phyloP scores from a whole-genome alignment of 2,329 filamentous ascomycete species.

The Delphinella strobiligena region DNA sequence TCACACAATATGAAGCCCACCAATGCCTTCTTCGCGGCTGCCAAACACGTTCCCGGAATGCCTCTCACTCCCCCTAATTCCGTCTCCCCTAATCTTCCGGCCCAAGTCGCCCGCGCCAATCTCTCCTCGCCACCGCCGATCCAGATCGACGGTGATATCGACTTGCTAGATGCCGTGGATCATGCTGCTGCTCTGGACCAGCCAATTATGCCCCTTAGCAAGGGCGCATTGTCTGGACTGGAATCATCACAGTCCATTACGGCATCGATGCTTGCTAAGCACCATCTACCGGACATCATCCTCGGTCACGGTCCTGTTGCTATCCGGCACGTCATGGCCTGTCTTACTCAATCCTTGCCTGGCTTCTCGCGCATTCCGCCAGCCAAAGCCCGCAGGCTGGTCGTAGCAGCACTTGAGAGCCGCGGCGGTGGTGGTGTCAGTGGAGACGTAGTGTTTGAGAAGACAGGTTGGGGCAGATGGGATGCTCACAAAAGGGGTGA shows the following conservation, averaged over 20 bases:
- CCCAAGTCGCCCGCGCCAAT: conserved; percentile 59
- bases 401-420: conserved; percentile 84
- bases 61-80: conserved; percentile 91
- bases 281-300: conserved; percentile 83
- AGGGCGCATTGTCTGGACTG: conserved; percentile 40
- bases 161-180: conserved; percentile 60
- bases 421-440: conserved; percentile 49
- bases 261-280: conserved; percentile 70
- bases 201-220: conserved; percentile 30
- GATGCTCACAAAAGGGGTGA: conserved; percentile 67
- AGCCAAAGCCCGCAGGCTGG: conserved; percentile 77
- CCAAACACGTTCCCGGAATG: conserved; percentile 27
- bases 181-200: conserved; percentile 34
- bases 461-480: conserved; percentile 96
- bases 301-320: conserved; percentile 81
- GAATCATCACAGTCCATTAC: conserved; percentile 78
- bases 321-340: conserved; percentile 90
- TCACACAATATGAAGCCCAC: conserved; percentile 3
- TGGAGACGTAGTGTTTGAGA: conserved; percentile 75
- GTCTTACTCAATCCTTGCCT: conserved; percentile 83
- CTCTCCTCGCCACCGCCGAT: conserved; percentile 32
- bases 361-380: conserved; percentile 83
- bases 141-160: conserved; percentile 72
- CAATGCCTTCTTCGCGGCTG: conserved; percentile 10
- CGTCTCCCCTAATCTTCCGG: conserved; percentile 76